Base-by-base conservation (phyloP, 306 rosid genomes). In the Inga laurina region DNA sequence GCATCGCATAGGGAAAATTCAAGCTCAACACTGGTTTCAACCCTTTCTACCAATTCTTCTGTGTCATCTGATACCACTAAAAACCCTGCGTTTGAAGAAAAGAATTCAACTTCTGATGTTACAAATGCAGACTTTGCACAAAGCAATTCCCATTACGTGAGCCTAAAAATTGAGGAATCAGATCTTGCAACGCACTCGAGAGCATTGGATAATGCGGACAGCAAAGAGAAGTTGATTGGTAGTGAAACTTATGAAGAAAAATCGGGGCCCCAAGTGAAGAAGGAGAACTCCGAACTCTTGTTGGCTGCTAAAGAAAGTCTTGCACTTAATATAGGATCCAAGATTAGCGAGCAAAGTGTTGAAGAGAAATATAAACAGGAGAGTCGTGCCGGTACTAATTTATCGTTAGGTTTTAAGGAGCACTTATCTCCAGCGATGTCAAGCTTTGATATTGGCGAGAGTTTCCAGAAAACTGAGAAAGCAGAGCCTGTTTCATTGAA, bases 371-470 rank as follows among this genome's bases (percentile, higher is more conserved):
- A 77, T 83, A 84, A 87, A 81, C 80, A 85, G 75, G 90, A 86
- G 79, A 66, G 76, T 80, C 68, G 82, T 70, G 83, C 74, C 44
- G 88, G 85, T 82, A 80, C 90, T 65, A 83, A 82, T 59, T 72
- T 88, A 79, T 89, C 92, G 32, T 81, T 91, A 80, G 88, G 88
- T 78, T 56, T 91, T 43, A 88, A 87, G 83, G 88, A 87, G 75
- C 83, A 67, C 67, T 68, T 69, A 67, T 82, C 80, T 87, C 86
- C 89, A 27, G 85, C 78, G 71, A 79, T 74, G 83, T 48, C 83
- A 30, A 82, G 82, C 78, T 48, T 37, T 72, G 83, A 37, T 62
- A 45, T 68, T 84, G 86, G 72, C 27, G 39, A 27, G 76, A 83
- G 82, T 56, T 59, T 32, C 41, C 80, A 7, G 48, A 83, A 86